Evolutionary conservation across 169 alveolate species (phyloP).

Genomic region (Neospora caninum): DNA sequence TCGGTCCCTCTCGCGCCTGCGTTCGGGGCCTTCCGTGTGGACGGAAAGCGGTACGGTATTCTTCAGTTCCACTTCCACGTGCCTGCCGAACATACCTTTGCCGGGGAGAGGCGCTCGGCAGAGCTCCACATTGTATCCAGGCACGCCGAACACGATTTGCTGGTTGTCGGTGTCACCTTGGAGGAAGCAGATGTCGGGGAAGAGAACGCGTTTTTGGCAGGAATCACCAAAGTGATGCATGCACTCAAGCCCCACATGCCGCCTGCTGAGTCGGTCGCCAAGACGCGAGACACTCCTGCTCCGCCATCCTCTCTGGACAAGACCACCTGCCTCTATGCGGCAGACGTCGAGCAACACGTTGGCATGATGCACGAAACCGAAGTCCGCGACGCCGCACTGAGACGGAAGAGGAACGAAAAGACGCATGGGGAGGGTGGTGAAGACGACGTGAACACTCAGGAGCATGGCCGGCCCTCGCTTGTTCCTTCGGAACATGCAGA

Average conservation of each 20-base stretch:
- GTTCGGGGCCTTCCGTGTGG: background rate
- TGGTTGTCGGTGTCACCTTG: conserved; percentile 58
- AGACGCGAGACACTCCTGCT: background rate
- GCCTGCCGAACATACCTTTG: conserved; percentile 60
- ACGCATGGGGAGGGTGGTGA: background rate
- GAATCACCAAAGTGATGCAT: background rate
- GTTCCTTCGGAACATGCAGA: conserved; percentile 16
- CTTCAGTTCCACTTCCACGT: conserved; percentile 54
- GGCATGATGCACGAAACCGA: conserved; percentile 21
- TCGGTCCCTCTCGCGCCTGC: background rate
- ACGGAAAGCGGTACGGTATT: conserved; percentile 25
- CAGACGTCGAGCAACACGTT: background rate
- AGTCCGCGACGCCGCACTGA: background rate
- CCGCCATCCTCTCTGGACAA: background rate
- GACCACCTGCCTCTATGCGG: background rate
- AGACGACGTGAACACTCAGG: background rate
- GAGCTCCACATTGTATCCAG: conserved; percentile 53
- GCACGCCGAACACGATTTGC: conserved; percentile 33
- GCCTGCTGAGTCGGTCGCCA: background rate
- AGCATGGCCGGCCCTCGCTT: background rate
- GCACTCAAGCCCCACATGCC: background rate
- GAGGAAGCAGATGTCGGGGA: background rate
- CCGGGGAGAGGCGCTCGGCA: conserved; percentile 8
- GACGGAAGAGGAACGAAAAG: background rate
- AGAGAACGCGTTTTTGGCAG: background rate